phyloP scores from a whole-genome alignment of 495 filamentous ascomycete genomes.

The Xylaria flabelliformis region DNA sequence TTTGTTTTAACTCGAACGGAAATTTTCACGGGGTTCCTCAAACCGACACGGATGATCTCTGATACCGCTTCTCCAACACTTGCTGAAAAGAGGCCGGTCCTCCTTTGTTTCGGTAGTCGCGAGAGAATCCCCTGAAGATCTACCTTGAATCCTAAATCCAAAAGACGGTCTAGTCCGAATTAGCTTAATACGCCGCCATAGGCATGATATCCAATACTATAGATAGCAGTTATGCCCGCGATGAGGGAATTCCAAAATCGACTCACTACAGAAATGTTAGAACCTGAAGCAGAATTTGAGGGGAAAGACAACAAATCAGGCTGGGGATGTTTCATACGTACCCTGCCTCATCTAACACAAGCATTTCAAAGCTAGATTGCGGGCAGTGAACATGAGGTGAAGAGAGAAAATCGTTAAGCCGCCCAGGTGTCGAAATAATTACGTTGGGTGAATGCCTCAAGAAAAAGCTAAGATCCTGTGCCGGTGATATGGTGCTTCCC shows the following conservation, averaged over 20 bases:
- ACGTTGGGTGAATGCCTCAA: slow-evolving; percentile 82
- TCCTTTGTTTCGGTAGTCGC: slow-evolving; percentile 86
- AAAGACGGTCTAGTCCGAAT: slow-evolving; percentile 66
- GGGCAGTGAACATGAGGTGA: slow-evolving; percentile 91
- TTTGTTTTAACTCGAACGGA: slow-evolving; percentile 82
- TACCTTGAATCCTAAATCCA: slow-evolving; percentile 95
- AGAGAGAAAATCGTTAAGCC: slow-evolving; percentile 84
- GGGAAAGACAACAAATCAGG: not conserved
- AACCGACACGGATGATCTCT: slow-evolving; percentile 87
- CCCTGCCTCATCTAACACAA: slow-evolving; percentile 88
- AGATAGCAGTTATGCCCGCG: not conserved
- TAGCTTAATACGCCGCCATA: not conserved
- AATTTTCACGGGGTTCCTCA: slow-evolving; percentile 93
- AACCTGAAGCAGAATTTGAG: not conserved
- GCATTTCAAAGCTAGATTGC: slow-evolving; percentile 83
- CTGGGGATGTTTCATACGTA: slow-evolving; percentile 20
- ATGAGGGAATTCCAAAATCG: not conserved
- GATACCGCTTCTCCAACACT: slow-evolving; percentile 90
- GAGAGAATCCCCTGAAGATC: slow-evolving; percentile 85
- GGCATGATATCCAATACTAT: too few species aligned
- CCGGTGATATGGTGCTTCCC: slow-evolving; percentile 74
- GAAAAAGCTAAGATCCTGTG: slow-evolving; percentile 84
- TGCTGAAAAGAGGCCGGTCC: slow-evolving; percentile 93
- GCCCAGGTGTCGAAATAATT: slow-evolving; percentile 85
- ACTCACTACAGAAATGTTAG: slow-evolving; percentile 22